Evolutionary conservation across 768 basidiomycete species (phyloP).

Genomic region (Tricholoma matsutake): DNA sequence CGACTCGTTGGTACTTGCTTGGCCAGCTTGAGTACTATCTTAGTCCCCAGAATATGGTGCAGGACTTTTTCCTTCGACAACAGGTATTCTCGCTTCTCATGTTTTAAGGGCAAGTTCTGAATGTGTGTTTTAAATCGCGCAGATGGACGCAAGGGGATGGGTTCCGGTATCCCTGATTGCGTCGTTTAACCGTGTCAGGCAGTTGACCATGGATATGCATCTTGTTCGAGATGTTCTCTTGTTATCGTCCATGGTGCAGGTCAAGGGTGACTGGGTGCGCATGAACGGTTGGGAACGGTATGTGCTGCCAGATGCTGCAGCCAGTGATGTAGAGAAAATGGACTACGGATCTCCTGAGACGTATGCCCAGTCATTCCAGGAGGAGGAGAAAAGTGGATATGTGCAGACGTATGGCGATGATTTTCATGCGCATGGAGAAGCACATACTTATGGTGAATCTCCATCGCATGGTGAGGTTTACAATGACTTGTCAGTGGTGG

Average conservation of each 20-base stretch:
- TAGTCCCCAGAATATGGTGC: constrained; percentile 85
- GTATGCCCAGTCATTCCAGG: neutral
- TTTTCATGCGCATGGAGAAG: neutral
- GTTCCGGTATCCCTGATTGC: constrained; percentile 77
- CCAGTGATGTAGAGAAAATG: constrained; percentile 40
- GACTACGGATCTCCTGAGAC: constrained; percentile 13
- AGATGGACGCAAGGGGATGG: constrained; percentile 94
- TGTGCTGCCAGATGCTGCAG: constrained; percentile 59
- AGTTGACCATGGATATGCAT: constrained; percentile 54
- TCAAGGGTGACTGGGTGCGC: constrained; percentile 64
- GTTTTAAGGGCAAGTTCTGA: neutral
- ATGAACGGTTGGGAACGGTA: constrained; percentile 64
- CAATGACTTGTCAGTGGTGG: neutral
- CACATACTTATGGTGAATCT: neutral
- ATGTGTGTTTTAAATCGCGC: neutral
- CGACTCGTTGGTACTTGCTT: constrained; percentile 64
- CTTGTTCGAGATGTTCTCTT: constrained; percentile 69
- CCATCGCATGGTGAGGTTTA: neutral
- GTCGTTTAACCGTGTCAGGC: constrained; percentile 82
- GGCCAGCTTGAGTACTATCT: constrained; percentile 92
- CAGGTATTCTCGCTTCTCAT: constrained; percentile 44
- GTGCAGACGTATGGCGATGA: neutral
- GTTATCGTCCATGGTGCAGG: constrained; percentile 68
- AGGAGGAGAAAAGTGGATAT: constrained; percentile 2
- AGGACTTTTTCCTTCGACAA: constrained; percentile 79